Conservation (phyloP, 257 asterid genomes). For the Euphrasia confusa region DNA sequence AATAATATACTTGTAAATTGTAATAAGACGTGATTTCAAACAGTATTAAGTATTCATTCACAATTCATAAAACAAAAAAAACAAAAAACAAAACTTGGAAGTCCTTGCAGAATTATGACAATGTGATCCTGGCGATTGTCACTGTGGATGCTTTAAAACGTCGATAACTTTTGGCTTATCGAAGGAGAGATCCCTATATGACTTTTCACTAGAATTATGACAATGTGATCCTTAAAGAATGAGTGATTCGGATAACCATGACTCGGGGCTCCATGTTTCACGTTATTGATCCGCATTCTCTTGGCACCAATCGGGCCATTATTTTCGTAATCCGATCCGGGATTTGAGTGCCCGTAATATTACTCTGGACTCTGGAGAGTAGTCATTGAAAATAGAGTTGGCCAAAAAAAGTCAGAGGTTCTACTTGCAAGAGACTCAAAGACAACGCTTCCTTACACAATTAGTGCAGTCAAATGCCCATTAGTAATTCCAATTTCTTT, state of each 20-base stretch:
- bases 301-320: conserved; percentile 46
- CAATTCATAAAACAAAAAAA: background rate
- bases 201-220: conserved; percentile 39
- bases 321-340: conserved; percentile 31
- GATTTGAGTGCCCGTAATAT: conserved; percentile 30
- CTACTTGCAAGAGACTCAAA: no score
- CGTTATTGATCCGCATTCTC: conserved; percentile 50
- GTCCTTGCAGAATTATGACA: conserved; percentile 84
- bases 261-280: conserved; percentile 47
- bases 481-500: no score
- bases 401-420: no score
- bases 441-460: no score
- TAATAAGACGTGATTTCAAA: conserved; percentile 6
- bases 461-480: no score
- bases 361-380: conserved; percentile 1
- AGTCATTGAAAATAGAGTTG: no score
- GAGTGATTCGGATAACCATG: no score
- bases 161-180: conserved; percentile 62
- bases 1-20: background rate
- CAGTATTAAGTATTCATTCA: background rate
- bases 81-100: conserved; percentile 60
- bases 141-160: conserved; percentile 86
- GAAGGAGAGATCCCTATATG: conserved; percentile 32
- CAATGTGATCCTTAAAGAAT: no score
- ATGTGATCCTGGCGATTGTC: conserved; percentile 84